Evolutionary conservation across 2,329 filamentous ascomycete species (phyloP).

Genomic region (Talaromyces sp.): DNA sequence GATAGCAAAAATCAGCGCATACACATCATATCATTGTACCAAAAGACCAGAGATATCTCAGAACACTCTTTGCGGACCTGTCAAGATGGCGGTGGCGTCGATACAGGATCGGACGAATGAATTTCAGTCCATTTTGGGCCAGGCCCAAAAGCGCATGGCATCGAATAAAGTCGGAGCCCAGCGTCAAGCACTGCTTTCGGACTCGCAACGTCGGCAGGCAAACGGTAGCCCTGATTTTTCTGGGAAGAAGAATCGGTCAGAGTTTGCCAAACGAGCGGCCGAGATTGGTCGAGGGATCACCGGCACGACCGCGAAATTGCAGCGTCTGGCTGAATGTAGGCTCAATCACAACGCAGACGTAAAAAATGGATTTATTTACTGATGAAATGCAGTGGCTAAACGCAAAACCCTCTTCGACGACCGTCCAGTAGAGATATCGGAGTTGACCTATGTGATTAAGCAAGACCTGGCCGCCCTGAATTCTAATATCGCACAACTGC

Average conservation of each 20-base stretch:
- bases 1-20: background rate
- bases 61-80: background rate
- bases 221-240: conserved; percentile 56
- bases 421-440: conserved; percentile 90
- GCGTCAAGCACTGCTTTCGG: conserved; percentile 71
- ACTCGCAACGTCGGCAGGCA: conserved; percentile 55
- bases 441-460: conserved; percentile 96
- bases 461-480: conserved; percentile 85
- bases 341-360: background rate
- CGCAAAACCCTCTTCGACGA: conserved; percentile 97
- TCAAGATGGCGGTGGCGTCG: conserved; percentile 52
- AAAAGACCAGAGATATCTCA: background rate
- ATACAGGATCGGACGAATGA: conserved; percentile 96
- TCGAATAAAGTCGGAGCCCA: conserved; percentile 72
- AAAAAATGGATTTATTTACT: background rate
- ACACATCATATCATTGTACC: background rate
- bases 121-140: conserved; percentile 84
- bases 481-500: conserved; percentile 79
- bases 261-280: conserved; percentile 87
- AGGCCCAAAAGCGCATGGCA: conserved; percentile 74
- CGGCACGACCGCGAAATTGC: conserved; percentile 87
- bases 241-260: conserved; percentile 56
- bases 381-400: conserved; percentile 63
- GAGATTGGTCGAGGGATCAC: conserved; percentile 90
- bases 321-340: conserved; percentile 76